A percentile compares a stretch with the other conserved stretches of the same genome.
phyloP scores from a whole-genome alignment of 805 yeast genomes.

The Alloascoidea hylecoeti region DNA sequence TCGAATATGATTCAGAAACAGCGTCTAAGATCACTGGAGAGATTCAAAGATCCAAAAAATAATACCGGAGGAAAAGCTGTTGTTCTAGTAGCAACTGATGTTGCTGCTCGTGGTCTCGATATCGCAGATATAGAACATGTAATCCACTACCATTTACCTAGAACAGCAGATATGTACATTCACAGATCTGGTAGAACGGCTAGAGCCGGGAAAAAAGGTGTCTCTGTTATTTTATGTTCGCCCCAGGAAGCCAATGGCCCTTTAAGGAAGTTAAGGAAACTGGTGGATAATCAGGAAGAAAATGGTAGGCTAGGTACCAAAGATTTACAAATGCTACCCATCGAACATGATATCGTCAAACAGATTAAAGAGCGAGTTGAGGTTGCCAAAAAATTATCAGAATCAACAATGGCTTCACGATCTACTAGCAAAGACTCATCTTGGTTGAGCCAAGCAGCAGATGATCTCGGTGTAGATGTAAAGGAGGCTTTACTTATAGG shows the following conservation, averaged over 20 bases:
- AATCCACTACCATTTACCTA: conserved; percentile 88
- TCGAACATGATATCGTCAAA: conserved; percentile 59
- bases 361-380: conserved; percentile 58
- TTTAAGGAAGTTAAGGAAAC: conserved; percentile 51
- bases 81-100: conserved; percentile 90
- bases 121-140: conserved; percentile 86
- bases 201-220: conserved; percentile 88
- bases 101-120: conserved; percentile 96
- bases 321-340: conserved; percentile 53
- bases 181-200: conserved; percentile 99
- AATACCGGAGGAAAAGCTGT: conserved; percentile 26
- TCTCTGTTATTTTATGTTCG: conserved; percentile 84
- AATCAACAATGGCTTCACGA: conserved; percentile 45
- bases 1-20: conserved; percentile 94
- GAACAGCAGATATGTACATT: conserved; percentile 87
- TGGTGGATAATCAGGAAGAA: conserved; percentile 31
- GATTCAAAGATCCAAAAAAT: conserved; percentile 34
- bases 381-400: conserved; percentile 65
- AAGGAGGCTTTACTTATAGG: conserved; percentile 30
- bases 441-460: conserved; percentile 88
- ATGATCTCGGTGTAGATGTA: conserved; percentile 78
- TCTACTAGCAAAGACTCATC: conserved; percentile 24
- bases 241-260: conserved; percentile 93
- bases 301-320: conserved; percentile 19
- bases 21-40: conserved; percentile 73